These are phyloP conservation scores for Torulaspora delbrueckii DNA, from an alignment of 805 yeast species.

Conservation along the genomic window DNA sequence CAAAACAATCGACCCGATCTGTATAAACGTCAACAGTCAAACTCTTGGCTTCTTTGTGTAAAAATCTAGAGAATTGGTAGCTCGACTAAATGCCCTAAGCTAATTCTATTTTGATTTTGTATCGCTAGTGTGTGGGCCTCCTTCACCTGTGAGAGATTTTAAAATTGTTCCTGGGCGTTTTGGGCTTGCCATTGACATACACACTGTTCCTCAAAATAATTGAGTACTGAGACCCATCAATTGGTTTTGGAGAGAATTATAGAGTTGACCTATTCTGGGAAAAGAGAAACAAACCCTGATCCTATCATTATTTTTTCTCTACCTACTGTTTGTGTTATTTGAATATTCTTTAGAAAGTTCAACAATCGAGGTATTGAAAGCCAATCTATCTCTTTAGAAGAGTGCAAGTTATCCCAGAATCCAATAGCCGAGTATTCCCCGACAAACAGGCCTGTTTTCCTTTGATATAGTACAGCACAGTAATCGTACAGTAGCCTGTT, in stretches of 20 bases:
- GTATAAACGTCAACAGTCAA: constrained; percentile 4
- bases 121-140: neutral
- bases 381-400: neutral
- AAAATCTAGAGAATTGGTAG: constrained; percentile 1
- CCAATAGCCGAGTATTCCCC: neutral
- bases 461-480: too few relatives aligned
- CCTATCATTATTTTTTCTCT: constrained; percentile 2
- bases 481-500: constrained; percentile 5
- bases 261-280: constrained; percentile 18
- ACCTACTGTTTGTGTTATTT: constrained; percentile 2
- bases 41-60: constrained; percentile 6
- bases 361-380: neutral
- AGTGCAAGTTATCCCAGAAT: too few relatives aligned
- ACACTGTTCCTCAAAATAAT: neutral
- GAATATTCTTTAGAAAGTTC: constrained; percentile 2
- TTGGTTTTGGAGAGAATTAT: neutral
- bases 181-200: neutral
- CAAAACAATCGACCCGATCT: constrained; percentile 8
- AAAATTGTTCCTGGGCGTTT: neutral
- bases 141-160: constrained; percentile 2
- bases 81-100: neutral
- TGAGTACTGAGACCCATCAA: neutral
- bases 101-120: neutral
- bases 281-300: constrained; percentile 18
- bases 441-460: neutral